Evolutionary conservation across 495 filamentous ascomycete species (phyloP).

Genomic region (Tuber microsphaerosporum): DNA sequence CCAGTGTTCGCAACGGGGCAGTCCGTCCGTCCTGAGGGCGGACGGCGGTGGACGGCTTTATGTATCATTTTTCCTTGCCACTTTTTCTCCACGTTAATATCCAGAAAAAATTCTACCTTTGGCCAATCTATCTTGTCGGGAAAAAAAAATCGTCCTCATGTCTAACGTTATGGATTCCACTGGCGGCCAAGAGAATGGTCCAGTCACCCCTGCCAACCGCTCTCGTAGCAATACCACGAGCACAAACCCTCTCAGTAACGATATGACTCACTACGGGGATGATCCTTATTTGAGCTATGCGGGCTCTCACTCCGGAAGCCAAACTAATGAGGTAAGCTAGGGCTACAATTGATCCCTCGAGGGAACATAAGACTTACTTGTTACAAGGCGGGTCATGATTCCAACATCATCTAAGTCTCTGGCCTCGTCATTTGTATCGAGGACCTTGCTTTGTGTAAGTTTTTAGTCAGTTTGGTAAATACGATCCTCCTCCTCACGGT

Average conservation of each 20-base stretch:
- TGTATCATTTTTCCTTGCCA: slow-evolving; percentile 5
- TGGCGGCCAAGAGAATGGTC: slow-evolving; percentile 11
- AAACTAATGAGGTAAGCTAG: slow-evolving; percentile 24
- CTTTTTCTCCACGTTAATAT: not conserved
- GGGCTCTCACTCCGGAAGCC: slow-evolving; percentile 14
- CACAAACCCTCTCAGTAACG: slow-evolving; percentile 32
- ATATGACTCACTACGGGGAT: slow-evolving; percentile 22
- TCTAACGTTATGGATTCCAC: slow-evolving; percentile 24
- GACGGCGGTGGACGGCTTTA: too few relatives aligned
- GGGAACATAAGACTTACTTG: not conserved
- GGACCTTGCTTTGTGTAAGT: slow-evolving; percentile 30
- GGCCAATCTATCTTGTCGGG: slow-evolving; percentile 4
- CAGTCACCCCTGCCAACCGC: slow-evolving; percentile 19
- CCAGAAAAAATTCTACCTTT: slow-evolving; percentile 3
- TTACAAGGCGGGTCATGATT: slow-evolving; percentile 27
- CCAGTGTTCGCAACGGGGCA: too few relatives aligned
- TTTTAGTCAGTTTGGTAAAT: slow-evolving; percentile 39
- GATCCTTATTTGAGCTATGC: slow-evolving; percentile 19
- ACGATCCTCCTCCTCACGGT: not conserved
- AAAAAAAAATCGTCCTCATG: slow-evolving; percentile 3
- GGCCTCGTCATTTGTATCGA: slow-evolving; percentile 29
- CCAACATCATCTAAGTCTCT: slow-evolving; percentile 36
- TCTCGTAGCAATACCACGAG: slow-evolving; percentile 19
- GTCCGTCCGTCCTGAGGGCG: too few relatives aligned
- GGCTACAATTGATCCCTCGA: not conserved